Percentiles rank a stretch among this genome's conserved stretches.
Evolutionary conservation across 495 filamentous ascomycete genomes (phyloP).

Genomic region (Penicillium flavigenum): DNA sequence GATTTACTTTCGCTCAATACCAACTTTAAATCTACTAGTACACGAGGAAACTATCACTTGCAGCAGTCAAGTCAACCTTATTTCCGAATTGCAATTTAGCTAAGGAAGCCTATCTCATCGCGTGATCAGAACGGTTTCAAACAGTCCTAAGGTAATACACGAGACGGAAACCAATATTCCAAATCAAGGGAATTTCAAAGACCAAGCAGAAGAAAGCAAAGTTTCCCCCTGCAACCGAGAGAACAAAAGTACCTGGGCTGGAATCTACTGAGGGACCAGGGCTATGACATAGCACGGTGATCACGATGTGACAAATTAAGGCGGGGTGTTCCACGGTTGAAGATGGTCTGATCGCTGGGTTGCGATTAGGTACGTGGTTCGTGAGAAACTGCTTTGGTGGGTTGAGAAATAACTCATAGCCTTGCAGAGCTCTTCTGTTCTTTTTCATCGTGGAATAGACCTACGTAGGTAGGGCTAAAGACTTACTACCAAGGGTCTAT

Average conservation of each 20-base stretch:
- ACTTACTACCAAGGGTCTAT: neutral
- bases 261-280: neutral
- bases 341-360: slow-evolving; percentile 1
- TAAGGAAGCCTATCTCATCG: neutral
- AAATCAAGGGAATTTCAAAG: neutral
- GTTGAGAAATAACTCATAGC: neutral
- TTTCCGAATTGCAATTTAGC: neutral
- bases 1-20: neutral
- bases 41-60: neutral
- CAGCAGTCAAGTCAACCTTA: neutral
- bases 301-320: neutral
- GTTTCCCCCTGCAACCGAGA: neutral
- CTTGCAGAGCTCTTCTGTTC: neutral
- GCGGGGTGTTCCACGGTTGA: neutral
- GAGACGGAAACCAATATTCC: neutral
- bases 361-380: neutral
- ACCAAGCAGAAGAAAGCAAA: neutral
- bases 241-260: neutral
- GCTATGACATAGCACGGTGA: neutral
- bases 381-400: neutral
- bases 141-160: neutral
- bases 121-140: neutral
- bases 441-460: neutral
- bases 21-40: neutral
- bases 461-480: neutral